These are phyloP conservation scores for Neophaeococcomyces mojaviensis DNA, from an alignment of 2,329 filamentous ascomycete species.

Conservation along the genomic window DNA sequence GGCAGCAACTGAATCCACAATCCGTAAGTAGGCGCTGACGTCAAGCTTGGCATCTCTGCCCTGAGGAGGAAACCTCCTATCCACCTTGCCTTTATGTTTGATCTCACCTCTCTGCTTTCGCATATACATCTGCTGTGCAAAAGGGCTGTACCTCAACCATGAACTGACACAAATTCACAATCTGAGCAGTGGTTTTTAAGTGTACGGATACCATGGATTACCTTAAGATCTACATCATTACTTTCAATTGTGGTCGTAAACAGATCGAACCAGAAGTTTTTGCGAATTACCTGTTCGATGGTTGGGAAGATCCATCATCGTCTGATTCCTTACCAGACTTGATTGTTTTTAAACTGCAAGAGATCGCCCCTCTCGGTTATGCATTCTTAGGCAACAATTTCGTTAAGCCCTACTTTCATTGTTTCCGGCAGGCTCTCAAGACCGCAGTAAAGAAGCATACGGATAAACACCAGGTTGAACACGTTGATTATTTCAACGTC, in stretches of 20 bases:
- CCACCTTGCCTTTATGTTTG: too few species aligned
- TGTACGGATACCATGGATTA: constrained; percentile 32
- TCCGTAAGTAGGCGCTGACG: too few species aligned
- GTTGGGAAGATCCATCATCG: constrained; percentile 35
- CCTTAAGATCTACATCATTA: constrained; percentile 69
- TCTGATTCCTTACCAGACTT: constrained; percentile 50
- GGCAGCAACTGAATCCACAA: too few species aligned
- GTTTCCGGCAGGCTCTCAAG: constrained; percentile 64
- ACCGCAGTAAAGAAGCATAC: constrained; percentile 51
- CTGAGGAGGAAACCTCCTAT: too few species aligned
- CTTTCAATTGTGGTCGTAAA: constrained; percentile 79
- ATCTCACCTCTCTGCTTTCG: too few species aligned
- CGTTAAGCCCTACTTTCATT: constrained; percentile 65
- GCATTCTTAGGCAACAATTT: constrained; percentile 80
- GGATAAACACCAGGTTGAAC: constrained; percentile 26
- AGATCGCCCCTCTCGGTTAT: constrained; percentile 76
- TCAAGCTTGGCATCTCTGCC: too few species aligned
- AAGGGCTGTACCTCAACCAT: too few species aligned
- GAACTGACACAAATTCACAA: too few species aligned
- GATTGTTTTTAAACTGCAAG: constrained; percentile 67
- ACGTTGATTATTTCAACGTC: constrained; percentile 60
- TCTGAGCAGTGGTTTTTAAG: background rate
- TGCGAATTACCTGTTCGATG: constrained; percentile 59
- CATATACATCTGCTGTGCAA: too few species aligned
- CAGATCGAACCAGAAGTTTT: constrained; percentile 64